Evolutionary conservation across 2,329 filamentous ascomycete species (phyloP).

Genomic region (Pseudohalonectria lignicola): DNA sequence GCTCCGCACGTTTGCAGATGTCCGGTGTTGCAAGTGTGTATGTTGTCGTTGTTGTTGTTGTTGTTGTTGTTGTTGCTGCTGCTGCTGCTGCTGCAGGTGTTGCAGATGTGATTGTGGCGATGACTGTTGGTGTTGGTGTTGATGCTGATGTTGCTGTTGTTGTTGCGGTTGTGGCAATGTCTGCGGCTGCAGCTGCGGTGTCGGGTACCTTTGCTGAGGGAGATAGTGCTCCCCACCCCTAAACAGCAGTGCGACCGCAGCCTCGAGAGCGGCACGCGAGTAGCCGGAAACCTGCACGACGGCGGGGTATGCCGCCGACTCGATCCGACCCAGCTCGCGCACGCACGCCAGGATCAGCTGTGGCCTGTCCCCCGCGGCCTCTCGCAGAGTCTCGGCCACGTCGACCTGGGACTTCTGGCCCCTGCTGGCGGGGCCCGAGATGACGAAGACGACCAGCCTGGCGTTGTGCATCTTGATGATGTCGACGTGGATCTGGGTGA

Average conservation of each 20-base stretch:
- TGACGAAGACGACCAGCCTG: conserved; percentile 48
- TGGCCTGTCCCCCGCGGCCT: conserved; percentile 24
- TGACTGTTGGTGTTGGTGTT: background rate
- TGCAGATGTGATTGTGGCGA: too few species aligned
- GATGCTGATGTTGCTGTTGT: background rate
- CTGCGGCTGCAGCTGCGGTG: conserved; percentile 1
- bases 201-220: background rate
- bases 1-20: conserved; percentile 12
- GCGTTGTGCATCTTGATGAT: conserved; percentile 50
- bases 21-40: background rate
- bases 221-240: conserved; percentile 10
- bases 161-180: background rate
- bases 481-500: conserved; percentile 51
- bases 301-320: conserved; percentile 37
- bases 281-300: conserved; percentile 39
- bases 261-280: conserved; percentile 31
- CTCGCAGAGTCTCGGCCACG: conserved; percentile 32
- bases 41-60: background rate
- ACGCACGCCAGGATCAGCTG: conserved; percentile 41
- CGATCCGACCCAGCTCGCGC: conserved; percentile 24
- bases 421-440: conserved; percentile 34
- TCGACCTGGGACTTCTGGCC: conserved; percentile 41
- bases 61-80: background rate
- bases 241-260: conserved; percentile 41
- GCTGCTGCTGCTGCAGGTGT: background rate